Percentiles rank a stretch among this genome's conserved stretches.
Conservation (phyloP, 1,284 basidiomycete species). For the Sphaerobolus stellatus region DNA sequence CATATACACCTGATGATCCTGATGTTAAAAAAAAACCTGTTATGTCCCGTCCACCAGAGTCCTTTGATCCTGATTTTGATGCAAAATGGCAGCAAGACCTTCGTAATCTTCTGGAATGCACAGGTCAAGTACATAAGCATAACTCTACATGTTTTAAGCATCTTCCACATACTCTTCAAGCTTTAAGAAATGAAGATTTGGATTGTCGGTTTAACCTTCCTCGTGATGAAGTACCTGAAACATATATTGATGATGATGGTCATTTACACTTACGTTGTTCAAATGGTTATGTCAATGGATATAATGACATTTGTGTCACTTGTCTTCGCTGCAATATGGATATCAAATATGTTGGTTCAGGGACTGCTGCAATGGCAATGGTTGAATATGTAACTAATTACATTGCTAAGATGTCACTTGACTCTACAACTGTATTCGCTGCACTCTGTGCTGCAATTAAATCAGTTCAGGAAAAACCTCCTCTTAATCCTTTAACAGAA, state of each 20-base stretch:
- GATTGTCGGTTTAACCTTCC: conserved; percentile 35
- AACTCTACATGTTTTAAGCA: conserved; percentile 39
- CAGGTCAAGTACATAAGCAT: conserved; percentile 34
- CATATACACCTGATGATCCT: background rate
- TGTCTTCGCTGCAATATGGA: conserved; percentile 42
- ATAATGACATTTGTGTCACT: conserved; percentile 35
- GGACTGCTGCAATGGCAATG: conserved; percentile 37
- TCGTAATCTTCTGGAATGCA: conserved; percentile 19
- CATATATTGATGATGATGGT: conserved; percentile 31
- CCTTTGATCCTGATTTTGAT: background rate
- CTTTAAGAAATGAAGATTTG: conserved; percentile 3
- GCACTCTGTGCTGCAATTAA: conserved; percentile 34
- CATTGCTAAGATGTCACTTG: conserved; percentile 39
- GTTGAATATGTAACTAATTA: conserved; percentile 45
- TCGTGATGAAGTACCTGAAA: conserved; percentile 12
- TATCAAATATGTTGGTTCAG: conserved; percentile 41
- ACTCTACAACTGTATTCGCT: conserved; percentile 36
- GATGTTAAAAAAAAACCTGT: conserved; percentile 22
- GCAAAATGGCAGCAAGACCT: conserved; percentile 20
- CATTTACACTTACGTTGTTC: conserved; percentile 29
- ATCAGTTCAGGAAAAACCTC: conserved; percentile 20
- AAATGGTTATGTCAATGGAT: conserved; percentile 40
- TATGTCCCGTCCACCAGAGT: conserved; percentile 12
- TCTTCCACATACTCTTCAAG: conserved; percentile 13
- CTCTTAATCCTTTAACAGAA: conserved; percentile 16